phyloP scores from a whole-genome alignment of 441 rosid genomes.

The Arabidopsis hybrid region DNA sequence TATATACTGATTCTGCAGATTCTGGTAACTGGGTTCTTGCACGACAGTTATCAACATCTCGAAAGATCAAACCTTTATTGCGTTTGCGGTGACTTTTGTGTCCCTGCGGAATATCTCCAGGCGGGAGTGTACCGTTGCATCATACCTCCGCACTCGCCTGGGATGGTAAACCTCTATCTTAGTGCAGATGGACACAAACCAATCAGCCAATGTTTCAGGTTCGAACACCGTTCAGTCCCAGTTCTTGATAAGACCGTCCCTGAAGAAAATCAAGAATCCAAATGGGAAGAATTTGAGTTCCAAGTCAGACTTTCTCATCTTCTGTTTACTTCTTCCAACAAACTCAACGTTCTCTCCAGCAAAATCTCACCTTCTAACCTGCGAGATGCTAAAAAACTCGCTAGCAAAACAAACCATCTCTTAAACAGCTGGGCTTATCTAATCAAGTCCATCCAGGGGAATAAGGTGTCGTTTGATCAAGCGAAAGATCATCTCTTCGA shows the following conservation, averaged over 20 bases:
- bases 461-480: slow-evolving; percentile 42
- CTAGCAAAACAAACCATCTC: slow-evolving; percentile 54
- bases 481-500: slow-evolving; percentile 74
- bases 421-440: slow-evolving; percentile 53
- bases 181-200: slow-evolving; percentile 85
- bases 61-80: slow-evolving; percentile 68
- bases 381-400: slow-evolving; percentile 72
- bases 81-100: slow-evolving; percentile 73
- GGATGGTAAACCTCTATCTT: slow-evolving; percentile 67
- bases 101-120: slow-evolving; percentile 72
- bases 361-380: slow-evolving; percentile 56
- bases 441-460: slow-evolving; percentile 59
- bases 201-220: slow-evolving; percentile 74
- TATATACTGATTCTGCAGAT: slow-evolving; percentile 61
- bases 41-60: slow-evolving; percentile 58
- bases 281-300: slow-evolving; percentile 75
- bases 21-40: slow-evolving; percentile 78
- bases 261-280: slow-evolving; percentile 54
- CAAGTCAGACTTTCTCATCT: slow-evolving; percentile 84
- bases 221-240: slow-evolving; percentile 65
- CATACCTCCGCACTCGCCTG: slow-evolving; percentile 74
- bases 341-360: slow-evolving; percentile 60
- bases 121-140: slow-evolving; percentile 89
- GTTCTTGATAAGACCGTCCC: slow-evolving; percentile 39
- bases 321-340: slow-evolving; percentile 75